These are phyloP conservation scores for Rhododendron griersonianum DNA, from an alignment of 148 eudicot genomes.

Conservation along the genomic window DNA sequence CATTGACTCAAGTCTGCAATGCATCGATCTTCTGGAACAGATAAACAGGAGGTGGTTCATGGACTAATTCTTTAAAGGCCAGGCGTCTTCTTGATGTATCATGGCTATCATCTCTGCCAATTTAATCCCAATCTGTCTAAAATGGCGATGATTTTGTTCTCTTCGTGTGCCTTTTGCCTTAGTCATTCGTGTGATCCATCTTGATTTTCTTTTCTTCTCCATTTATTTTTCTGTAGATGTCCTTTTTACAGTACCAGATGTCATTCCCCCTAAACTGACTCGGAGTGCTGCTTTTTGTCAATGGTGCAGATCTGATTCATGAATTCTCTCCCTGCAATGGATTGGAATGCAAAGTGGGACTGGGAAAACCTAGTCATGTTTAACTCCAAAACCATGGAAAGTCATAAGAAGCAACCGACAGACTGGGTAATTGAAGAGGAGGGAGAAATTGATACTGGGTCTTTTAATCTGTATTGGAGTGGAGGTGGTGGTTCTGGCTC, in stretches of 20 bases:
- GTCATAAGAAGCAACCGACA: slow-evolving; percentile 51
- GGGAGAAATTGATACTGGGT: slow-evolving; percentile 61
- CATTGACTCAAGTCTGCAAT: neutral
- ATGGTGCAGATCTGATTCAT: slow-evolving; percentile 26
- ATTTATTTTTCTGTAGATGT: neutral
- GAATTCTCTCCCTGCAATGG: slow-evolving; percentile 55
- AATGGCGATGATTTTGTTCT: neutral
- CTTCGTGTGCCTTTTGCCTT: neutral
- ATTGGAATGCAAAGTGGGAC: slow-evolving; percentile 78
- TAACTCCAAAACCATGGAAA: slow-evolving; percentile 46
- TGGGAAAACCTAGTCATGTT: slow-evolving; percentile 71
- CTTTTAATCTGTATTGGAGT: slow-evolving; percentile 62
- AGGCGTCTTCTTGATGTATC: neutral
- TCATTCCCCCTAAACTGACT: neutral
- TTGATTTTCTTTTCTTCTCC: neutral
- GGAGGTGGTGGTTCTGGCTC: slow-evolving; percentile 49
- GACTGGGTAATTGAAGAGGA: slow-evolving; percentile 63
- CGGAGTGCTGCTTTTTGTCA: neutral
- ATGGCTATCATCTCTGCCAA: neutral
- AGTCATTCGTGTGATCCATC: neutral
- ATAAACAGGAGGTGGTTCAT: neutral
- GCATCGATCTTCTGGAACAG: neutral
- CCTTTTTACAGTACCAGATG: neutral
- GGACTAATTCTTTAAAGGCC: neutral
- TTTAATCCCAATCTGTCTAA: neutral